phyloP scores from a whole-genome alignment of 176 grass and related monocot genomes.

The Oropetium thomaeum region DNA sequence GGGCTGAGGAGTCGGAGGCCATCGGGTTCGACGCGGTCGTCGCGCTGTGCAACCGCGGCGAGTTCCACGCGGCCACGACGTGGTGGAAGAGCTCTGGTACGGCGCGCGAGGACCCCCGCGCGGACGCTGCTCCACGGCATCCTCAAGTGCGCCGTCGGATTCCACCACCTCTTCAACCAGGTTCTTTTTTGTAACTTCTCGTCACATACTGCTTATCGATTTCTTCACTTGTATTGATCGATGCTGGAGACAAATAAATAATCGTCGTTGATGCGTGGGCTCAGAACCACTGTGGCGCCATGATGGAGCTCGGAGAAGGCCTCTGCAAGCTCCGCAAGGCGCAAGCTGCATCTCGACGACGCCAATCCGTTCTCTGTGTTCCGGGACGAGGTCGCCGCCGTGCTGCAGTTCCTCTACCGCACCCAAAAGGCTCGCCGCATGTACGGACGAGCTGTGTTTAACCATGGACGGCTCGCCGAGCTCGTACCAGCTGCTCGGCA shows the following conservation, averaged over 20 bases:
- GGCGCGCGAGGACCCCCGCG: conserved; percentile 56
- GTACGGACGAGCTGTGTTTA: too few species aligned
- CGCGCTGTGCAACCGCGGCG: conserved; percentile 69
- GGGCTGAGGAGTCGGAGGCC: too few species aligned
- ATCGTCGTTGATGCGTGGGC: neutral
- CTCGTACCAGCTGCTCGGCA: too few species aligned
- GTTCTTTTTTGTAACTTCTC: too few species aligned
- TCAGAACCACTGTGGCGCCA: conserved; percentile 76
- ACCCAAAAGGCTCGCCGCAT: conserved; percentile 76
- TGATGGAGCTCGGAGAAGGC: too few species aligned
- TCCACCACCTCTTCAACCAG: conserved; percentile 89
- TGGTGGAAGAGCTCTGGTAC: conserved; percentile 91
- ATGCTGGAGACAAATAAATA: neutral
- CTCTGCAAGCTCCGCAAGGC: conserved; percentile 86
- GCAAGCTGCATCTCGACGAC: conserved; percentile 49
- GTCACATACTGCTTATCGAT: too few species aligned
- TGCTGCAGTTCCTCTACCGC: conserved; percentile 74
- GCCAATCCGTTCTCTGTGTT: conserved; percentile 48
- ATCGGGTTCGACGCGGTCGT: conserved; percentile 60
- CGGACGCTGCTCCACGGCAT: conserved; percentile 73
- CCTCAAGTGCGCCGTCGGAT: conserved; percentile 75
- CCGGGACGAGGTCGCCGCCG: conserved; percentile 62
- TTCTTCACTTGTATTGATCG: too few species aligned
- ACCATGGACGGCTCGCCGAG: too few species aligned
- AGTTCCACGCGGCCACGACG: conserved; percentile 78